A percentile compares a stretch with the other conserved stretches of the same genome.
These are phyloP conservation scores for Marchantia paleacea DNA, from an alignment of 225 moss, liverwort and hornwort species.

Conservation along the genomic window DNA sequence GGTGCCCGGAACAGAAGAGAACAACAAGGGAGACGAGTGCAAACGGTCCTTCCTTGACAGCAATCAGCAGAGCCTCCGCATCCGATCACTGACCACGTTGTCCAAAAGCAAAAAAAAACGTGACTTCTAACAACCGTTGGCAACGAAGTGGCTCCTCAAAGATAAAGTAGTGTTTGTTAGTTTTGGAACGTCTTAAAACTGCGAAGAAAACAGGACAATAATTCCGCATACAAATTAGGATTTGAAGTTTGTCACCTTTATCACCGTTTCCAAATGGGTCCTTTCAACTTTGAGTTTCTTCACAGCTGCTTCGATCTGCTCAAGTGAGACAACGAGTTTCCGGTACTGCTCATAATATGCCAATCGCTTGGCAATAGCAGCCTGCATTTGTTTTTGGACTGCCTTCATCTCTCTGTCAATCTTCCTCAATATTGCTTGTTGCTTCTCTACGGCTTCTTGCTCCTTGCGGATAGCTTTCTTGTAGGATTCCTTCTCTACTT, in stretches of 20 bases:
- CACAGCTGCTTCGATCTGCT: slow-evolving; percentile 49
- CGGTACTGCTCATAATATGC: slow-evolving; percentile 53
- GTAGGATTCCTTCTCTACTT: slow-evolving; percentile 53
- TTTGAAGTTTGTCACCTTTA: slow-evolving; percentile 46
- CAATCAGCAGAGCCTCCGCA: too few relatives aligned
- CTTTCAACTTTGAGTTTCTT: slow-evolving; percentile 41
- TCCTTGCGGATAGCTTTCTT: slow-evolving; percentile 45
- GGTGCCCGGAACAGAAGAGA: not conserved
- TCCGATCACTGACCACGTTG: too few relatives aligned
- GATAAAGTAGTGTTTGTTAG: not conserved
- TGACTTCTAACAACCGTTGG: not conserved
- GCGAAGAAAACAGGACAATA: not conserved
- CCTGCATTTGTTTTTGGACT: slow-evolving; percentile 48
- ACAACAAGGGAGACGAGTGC: not conserved
- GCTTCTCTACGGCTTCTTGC: slow-evolving; percentile 48
- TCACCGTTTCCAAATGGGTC: slow-evolving; percentile 38
- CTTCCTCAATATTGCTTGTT: slow-evolving; percentile 55
- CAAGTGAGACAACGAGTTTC: slow-evolving; percentile 47
- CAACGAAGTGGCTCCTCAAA: not conserved
- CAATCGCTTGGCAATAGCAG: slow-evolving; percentile 38
- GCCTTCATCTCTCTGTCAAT: slow-evolving; percentile 66
- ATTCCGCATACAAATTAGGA: not conserved
- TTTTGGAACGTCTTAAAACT: not conserved
- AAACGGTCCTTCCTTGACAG: not conserved
- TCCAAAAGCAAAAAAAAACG: too few relatives aligned